phyloP scores from a whole-genome alignment of 2,329 filamentous ascomycete genomes.

The Aspergillus candidus region DNA sequence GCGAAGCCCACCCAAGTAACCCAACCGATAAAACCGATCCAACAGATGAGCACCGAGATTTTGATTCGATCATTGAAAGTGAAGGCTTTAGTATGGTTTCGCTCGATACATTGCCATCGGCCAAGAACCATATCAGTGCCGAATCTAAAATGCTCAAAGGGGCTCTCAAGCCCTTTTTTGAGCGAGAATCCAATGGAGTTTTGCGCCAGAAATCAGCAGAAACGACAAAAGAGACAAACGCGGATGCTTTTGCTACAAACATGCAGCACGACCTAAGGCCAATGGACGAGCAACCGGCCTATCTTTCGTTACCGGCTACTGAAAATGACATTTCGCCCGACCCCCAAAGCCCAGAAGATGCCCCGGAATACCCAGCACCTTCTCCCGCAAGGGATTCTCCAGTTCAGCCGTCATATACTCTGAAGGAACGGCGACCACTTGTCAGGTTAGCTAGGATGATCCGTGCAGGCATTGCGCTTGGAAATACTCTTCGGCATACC shows the following conservation, averaged over 20 bases:
- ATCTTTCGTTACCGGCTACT: neutral
- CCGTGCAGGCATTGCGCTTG: slow-evolving; percentile 34
- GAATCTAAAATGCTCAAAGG: slow-evolving; percentile 23
- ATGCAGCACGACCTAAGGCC: slow-evolving; percentile 11
- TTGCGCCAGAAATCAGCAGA: slow-evolving; percentile 23
- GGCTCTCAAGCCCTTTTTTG: slow-evolving; percentile 22
- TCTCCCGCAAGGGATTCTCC: slow-evolving; percentile 12
- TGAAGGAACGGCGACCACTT: slow-evolving; percentile 15
- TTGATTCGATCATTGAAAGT: slow-evolving; percentile 52
- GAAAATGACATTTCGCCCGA: too few relatives aligned
- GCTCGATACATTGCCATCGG: slow-evolving; percentile 48
- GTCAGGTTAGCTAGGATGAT: slow-evolving; percentile 30
- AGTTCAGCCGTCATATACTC: slow-evolving; percentile 1
- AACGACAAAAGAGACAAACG: slow-evolving; percentile 13
- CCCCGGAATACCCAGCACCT: neutral
- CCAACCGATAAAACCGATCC: slow-evolving; percentile 20
- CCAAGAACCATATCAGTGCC: slow-evolving; percentile 38
- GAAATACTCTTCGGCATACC: slow-evolving; percentile 25
- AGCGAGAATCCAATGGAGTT: slow-evolving; percentile 23
- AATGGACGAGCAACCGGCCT: neutral
- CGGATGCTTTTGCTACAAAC: slow-evolving; percentile 11
- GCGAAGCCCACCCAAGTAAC: slow-evolving; percentile 4
- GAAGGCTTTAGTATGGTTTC: slow-evolving; percentile 56
- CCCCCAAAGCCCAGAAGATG: too few relatives aligned
- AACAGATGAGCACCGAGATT: slow-evolving; percentile 41